A percentile compares a stretch with the other conserved stretches of the same genome.
phyloP scores from a whole-genome alignment of 768 basidiomycete species.

The Paxillus rubicundulus region DNA sequence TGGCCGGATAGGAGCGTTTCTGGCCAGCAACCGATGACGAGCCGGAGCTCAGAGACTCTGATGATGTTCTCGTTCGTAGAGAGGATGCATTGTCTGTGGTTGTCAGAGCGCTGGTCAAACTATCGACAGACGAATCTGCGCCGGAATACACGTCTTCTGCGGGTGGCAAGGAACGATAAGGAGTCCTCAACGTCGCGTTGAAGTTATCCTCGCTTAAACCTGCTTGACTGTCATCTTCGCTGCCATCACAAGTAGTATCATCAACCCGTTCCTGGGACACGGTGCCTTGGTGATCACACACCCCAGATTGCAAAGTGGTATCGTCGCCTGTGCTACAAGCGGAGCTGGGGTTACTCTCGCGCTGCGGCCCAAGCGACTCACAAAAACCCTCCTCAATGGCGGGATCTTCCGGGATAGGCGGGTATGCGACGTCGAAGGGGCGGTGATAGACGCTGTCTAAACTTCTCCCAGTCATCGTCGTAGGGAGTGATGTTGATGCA shows the following conservation, averaged over 20 bases:
- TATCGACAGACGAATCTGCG: constrained; percentile 25
- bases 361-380: constrained; percentile 64
- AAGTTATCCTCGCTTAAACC: constrained; percentile 51
- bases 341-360: constrained; percentile 59
- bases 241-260: constrained; percentile 23
- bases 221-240: constrained; percentile 25
- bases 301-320: constrained; percentile 37
- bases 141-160: constrained; percentile 18
- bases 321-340: constrained; percentile 62
- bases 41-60: constrained; percentile 41
- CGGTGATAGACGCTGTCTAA: constrained; percentile 1
- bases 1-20: constrained; percentile 35
- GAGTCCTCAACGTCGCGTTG: constrained; percentile 65
- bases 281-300: constrained; percentile 24
- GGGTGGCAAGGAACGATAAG: constrained; percentile 35
- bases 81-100: constrained; percentile 39
- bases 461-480: constrained; percentile 6
- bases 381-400: constrained; percentile 56
- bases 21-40: constrained; percentile 39
- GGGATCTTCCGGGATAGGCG: constrained; percentile 39
- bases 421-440: constrained; percentile 16
- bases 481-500: constrained; percentile 34
- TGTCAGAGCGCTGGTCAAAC: constrained; percentile 34
- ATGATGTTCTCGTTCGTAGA: constrained; percentile 38
- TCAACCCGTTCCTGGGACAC: constrained; percentile 12